Evolutionary conservation across 2,329 filamentous ascomycete species (phyloP), one percentile per base, ranked within the genome.

Genomic region (Penicillium verrucosum): DNA sequence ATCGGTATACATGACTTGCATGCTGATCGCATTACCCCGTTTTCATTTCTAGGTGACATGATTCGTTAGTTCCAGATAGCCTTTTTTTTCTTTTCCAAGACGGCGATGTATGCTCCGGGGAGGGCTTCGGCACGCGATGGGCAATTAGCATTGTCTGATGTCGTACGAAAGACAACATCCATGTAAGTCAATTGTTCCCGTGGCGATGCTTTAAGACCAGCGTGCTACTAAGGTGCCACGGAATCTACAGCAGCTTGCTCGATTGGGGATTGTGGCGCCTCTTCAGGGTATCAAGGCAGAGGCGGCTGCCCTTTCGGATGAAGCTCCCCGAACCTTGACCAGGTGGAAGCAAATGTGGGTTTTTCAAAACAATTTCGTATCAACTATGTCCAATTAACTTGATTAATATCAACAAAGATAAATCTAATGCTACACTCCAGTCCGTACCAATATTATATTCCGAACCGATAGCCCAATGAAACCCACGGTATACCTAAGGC

Each of bases 1-100:
- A 34, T 51, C 11, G 16, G 49, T 41, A 25, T 37, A 45, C 25
- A 56, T 56, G 48, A 56, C 48, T 41, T 56, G 54, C 54, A 56
- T 51, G 18, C 12, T 23, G 40, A 29, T 45, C 40, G 16, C 18
- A 44, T 46, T 12, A 6, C 36, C 27, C 34, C 21, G 10, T 36
- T 16, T 4, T 27, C 0, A 21, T 52, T 25, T n/a, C 16, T 40
- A 46, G 14, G 4, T 16, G 40, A 30, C 11, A 43, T 23, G 16
- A 18, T 51, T 32, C 36, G 18, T 18, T 29, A 10, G 21, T 29
- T 45, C 21, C 9, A 45, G 36, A 49, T 50, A 51, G 21, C 16
- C 34, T 40, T 55, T 42, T 44, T 37, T 29, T 21, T 21, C 21
- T 21, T 21, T 21, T 21, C 21, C 38, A 30, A 18, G 25, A 12